Evolutionary conservation across 2,329 filamentous ascomycete genomes (phyloP).

Genomic region (Penicillium sclerotiorum): DNA sequence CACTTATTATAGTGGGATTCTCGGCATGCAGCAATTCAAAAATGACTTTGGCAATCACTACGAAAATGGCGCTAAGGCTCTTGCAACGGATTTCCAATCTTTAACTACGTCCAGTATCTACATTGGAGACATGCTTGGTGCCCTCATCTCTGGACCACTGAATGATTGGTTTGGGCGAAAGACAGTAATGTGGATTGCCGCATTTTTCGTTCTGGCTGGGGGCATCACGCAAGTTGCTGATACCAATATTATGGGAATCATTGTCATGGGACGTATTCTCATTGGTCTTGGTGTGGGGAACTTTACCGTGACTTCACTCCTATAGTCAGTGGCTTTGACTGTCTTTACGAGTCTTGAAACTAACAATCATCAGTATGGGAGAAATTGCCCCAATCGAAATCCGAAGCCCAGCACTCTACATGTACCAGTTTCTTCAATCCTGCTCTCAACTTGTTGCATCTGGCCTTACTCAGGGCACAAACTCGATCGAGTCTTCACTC

Average conservation of each 20-base stretch:
- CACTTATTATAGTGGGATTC: conserved; percentile 34
- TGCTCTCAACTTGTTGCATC: conserved; percentile 32
- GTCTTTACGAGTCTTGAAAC: background rate
- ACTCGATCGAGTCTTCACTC: conserved; percentile 21
- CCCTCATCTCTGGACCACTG: conserved; percentile 38
- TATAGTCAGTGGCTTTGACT: background rate
- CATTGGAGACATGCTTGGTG: conserved; percentile 43
- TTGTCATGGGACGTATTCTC: conserved; percentile 8
- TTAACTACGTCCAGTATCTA: conserved; percentile 44
- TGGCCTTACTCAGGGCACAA: conserved; percentile 33
- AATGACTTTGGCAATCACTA: conserved; percentile 28
- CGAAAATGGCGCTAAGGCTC: conserved; percentile 19
- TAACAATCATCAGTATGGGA: conserved; percentile 27
- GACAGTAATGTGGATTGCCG: conserved; percentile 37
- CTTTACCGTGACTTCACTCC: conserved; percentile 7
- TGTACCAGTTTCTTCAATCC: conserved; percentile 35
- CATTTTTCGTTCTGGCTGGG: conserved; percentile 36
- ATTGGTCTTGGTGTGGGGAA: conserved; percentile 8
- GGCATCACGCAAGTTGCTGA: conserved; percentile 20
- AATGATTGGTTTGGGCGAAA: conserved; percentile 42
- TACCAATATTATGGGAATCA: conserved; percentile 4
- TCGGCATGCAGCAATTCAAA: conserved; percentile 28
- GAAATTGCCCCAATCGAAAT: conserved; percentile 32
- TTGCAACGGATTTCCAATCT: conserved; percentile 32
- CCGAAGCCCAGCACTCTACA: conserved; percentile 32